Base-by-base conservation (phyloP, 2,329 filamentous ascomycete genomes). In the Nemania sp. region DNA sequence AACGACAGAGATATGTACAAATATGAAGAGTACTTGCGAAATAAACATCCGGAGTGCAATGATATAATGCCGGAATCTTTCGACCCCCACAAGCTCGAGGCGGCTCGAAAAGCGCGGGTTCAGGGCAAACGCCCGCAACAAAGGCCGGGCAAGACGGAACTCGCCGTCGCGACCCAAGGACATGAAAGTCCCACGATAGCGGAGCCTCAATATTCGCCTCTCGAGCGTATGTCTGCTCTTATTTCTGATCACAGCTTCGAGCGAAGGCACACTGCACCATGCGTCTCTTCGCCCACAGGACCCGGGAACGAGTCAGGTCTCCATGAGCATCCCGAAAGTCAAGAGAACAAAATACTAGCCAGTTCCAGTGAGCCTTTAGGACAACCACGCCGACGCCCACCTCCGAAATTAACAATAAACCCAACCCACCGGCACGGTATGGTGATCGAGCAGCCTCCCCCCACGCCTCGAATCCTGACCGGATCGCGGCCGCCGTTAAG, bases 401-500 rank as follows among this genome's bases (percentile, higher is more conserved):
- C n/a, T n/a, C n/a, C n/a, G n/a, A n/a, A n/a, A n/a, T n/a, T n/a
- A 41, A 24, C 26, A 19, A 3, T 30, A 15, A 5, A 9, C 14
- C 11, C 34, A 28, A 5, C 46, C 54, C 5, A 34, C 36, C 11
- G 7, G 9, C 26, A 5, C 24, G 49, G 1, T 57, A 54, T n/a
- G n/a, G n/a, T n/a, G n/a, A n/a, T n/a, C n/a, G n/a, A n/a, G n/a
- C n/a, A n/a, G n/a, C n/a, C n/a, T n/a, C n/a, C n/a, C n/a, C n/a
- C n/a, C n/a, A n/a, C n/a, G 14, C 64, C 62, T 20, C 62, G 64
- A 7, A 65, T 65, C 36, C 48, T 45, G 28, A 15, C n/a, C 1
- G 64, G 65, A 3, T 68, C 65, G 1, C 62, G 56, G 36, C 65
- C 65, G 14, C 65, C 64, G 3, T 60, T 66, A 0, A 66, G 63